A percentile compares a stretch with the other conserved stretches of the same genome.
Conservation (phyloP, 495 filamentous ascomycete genomes). For the Penicillium samsonianum region DNA sequence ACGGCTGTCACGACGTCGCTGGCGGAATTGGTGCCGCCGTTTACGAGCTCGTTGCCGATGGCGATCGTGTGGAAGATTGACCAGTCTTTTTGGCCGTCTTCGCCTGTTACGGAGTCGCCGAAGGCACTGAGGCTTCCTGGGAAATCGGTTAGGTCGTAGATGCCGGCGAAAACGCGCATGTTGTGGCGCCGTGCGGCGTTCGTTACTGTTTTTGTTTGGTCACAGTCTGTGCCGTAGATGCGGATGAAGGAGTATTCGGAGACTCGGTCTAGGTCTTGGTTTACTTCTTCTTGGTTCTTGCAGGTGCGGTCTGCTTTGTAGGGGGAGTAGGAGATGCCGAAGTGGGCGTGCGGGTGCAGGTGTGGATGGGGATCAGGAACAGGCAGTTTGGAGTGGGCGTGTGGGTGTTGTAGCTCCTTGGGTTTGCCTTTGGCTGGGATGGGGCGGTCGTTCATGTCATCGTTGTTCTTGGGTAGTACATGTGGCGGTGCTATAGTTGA, state of each 20-base stretch:
- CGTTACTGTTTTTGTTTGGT: slow-evolving; percentile 63
- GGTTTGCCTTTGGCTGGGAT: background rate
- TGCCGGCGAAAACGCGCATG: slow-evolving; percentile 70
- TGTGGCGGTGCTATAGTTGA: background rate
- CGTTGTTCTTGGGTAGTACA: background rate
- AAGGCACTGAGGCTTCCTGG: slow-evolving; percentile 54
- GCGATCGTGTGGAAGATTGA: slow-evolving; percentile 65
- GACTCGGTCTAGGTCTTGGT: slow-evolving; percentile 59
- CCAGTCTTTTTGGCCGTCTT: slow-evolving; percentile 52
- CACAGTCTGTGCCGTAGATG: slow-evolving; percentile 80
- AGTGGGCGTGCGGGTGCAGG: slow-evolving; percentile 16
- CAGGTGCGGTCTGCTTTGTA: slow-evolving; percentile 68
- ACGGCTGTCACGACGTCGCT: slow-evolving; percentile 57
- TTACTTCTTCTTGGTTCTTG: slow-evolving; percentile 63
- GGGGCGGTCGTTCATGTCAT: background rate
- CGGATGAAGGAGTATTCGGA: slow-evolving; percentile 62
- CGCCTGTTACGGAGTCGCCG: slow-evolving; percentile 48
- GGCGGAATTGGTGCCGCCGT: slow-evolving; percentile 56
- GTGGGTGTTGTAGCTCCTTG: background rate
- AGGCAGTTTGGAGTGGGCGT: background rate
- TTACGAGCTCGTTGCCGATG: slow-evolving; percentile 82
- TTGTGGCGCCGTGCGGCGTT: slow-evolving; percentile 57
- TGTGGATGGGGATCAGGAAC: slow-evolving; percentile 15
- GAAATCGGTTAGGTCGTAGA: slow-evolving; percentile 65
- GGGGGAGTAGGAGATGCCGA: slow-evolving; percentile 72